Base-by-base conservation (phyloP, 2,329 filamentous ascomycete species). In the Metarhizium robertsii region DNA sequence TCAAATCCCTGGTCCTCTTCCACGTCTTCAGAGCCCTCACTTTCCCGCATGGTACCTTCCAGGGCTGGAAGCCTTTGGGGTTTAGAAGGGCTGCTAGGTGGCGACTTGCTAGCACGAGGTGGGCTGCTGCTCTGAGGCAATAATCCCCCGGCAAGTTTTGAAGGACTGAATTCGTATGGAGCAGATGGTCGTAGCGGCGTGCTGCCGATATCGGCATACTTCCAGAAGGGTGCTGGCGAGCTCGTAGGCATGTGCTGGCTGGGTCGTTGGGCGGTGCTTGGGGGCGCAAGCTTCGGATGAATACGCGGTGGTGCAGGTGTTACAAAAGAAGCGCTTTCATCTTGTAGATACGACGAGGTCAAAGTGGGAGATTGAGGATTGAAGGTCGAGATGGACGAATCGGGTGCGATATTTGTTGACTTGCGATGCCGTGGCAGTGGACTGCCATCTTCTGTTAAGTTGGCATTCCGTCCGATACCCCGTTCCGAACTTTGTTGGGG, bases 191-290 rank as follows among this genome's bases (percentile, higher is more conserved):
- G 75, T 53, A 88, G 74, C 2, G 88, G 88, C 2, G 88, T 92
- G 69, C 84, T 89, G 30, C 82, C 81, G 57, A 90, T 80, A 61
- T 91, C 87, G 45, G 87, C 85, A 69, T 88, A 94, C 68, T 89
- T 91, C 90, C 90, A 95, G 69, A 95, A 94, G 0, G 89, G 88
- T 1, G 90, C 90, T 0, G 90, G 90, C 36, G 87, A 91, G 62
- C 86, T 90, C 49, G 90, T 91, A 38, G 89, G 88, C 81, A 92
- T 90, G 68, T 90, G 89, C 65, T 91, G 87, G 65, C 87, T 92
- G 10, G 90, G 90, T 55, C 88, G 79, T 66, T 92, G 87, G 5
- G 87, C 84, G 6, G 89, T 92, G 64, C 87, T 91, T 0, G 89
- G 88, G 34, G 90, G 90, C 1, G 86, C 88, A 45, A 92, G 78